phyloP scores from a whole-genome alignment of 2,329 filamentous ascomycete species.

The Penicillium olsonii region DNA sequence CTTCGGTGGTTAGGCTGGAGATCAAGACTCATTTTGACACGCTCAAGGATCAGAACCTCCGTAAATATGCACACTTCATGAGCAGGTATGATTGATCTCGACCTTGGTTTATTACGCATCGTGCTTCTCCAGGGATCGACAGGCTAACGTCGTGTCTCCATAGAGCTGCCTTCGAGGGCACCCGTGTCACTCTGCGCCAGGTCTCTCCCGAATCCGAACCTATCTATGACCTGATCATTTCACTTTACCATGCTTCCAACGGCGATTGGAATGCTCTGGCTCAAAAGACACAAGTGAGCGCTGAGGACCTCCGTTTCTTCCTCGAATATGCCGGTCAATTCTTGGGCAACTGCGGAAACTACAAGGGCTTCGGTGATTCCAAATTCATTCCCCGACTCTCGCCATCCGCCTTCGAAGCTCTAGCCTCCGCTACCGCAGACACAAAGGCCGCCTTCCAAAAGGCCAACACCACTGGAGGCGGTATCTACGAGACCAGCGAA shows the following conservation, averaged over 20 bases:
- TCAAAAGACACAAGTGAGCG: conserved; percentile 63
- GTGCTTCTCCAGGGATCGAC: neutral
- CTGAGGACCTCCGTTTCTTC: conserved; percentile 67
- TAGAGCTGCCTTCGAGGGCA: conserved; percentile 76
- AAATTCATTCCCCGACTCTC: conserved; percentile 77
- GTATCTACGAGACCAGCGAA: conserved; percentile 69
- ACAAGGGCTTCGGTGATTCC: conserved; percentile 82
- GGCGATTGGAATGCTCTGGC: conserved; percentile 73
- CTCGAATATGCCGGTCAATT: conserved; percentile 78
- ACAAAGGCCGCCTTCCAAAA: conserved; percentile 66
- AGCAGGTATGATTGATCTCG: conserved; percentile 60
- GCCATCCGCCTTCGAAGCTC: conserved; percentile 63
- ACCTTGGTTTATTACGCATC: too few species aligned
- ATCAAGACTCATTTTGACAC: conserved; percentile 91
- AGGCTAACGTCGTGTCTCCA: conserved; percentile 12
- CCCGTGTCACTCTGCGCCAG: conserved; percentile 76
- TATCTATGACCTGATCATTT: conserved; percentile 79
- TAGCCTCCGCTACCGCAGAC: conserved; percentile 62
- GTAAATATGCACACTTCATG: conserved; percentile 89
- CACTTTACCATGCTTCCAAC: conserved; percentile 64
- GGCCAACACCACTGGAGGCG: conserved; percentile 60
- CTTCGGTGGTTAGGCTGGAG: conserved; percentile 80
- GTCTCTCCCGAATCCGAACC: conserved; percentile 78
- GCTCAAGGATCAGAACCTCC: conserved; percentile 60
- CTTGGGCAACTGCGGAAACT: conserved; percentile 78